phyloP scores from a whole-genome alignment of 345 rosid species.

The Arabidopsis arenosa region DNA sequence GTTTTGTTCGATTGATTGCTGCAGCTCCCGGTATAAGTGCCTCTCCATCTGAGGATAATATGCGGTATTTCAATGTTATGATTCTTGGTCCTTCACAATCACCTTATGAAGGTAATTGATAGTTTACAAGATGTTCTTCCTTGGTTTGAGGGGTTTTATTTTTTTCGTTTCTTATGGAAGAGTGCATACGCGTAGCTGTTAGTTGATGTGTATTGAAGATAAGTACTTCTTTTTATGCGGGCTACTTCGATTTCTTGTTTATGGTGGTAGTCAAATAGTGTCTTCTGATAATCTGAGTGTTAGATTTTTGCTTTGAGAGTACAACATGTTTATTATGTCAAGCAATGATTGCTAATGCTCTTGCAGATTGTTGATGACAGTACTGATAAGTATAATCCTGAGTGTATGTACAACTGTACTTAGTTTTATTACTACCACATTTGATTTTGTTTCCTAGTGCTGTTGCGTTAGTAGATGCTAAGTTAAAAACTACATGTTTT shows the following conservation, averaged over 20 bases:
- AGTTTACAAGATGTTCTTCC: background rate
- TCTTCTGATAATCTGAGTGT: background rate
- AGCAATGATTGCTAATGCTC: background rate
- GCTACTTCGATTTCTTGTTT: background rate
- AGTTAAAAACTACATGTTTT: background rate
- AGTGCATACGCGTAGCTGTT: background rate
- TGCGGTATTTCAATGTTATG: slow-evolving; percentile 97
- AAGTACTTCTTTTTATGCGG: background rate
- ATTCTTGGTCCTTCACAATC: slow-evolving; percentile 96
- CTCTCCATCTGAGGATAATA: slow-evolving; percentile 94
- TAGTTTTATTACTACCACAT: background rate
- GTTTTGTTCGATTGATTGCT: slow-evolving; percentile 37
- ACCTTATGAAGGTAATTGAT: slow-evolving; percentile 84
- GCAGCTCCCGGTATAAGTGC: slow-evolving; percentile 98
- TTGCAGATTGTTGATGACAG: background rate
- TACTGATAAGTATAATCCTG: background rate
- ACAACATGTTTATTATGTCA: background rate
- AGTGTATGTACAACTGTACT: background rate
- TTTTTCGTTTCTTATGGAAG: slow-evolving; percentile 6
- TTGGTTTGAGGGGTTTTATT: background rate
- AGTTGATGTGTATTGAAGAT: background rate
- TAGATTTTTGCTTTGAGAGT: slow-evolving; percentile 4
- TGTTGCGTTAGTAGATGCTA: background rate
- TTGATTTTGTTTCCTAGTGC: slow-evolving; percentile 18
- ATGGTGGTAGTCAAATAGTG: background rate